Evolutionary conservation across 805 yeast species (phyloP).

Genomic region (Candida corydali): DNA sequence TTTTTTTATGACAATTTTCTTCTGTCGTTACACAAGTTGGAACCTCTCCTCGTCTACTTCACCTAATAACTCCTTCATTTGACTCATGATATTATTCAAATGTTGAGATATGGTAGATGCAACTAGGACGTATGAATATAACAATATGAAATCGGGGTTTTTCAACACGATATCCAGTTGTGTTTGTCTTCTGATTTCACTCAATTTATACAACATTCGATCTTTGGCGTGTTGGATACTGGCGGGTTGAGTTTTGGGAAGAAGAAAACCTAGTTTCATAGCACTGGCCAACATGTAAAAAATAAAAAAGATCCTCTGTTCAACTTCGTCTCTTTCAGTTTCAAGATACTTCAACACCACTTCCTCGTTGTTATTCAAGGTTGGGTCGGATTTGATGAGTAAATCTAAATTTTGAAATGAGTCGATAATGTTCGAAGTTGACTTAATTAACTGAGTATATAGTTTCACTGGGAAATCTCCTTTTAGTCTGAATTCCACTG

Average conservation of each 20-base stretch:
- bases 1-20: too few relatives aligned
- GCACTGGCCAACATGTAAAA: constrained; percentile 80
- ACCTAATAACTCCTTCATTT: constrained; percentile 60
- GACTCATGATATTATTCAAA: constrained; percentile 51
- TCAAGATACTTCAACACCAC: constrained; percentile 51
- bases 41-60: constrained; percentile 60
- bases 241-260: constrained; percentile 67
- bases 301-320: constrained; percentile 66
- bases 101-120: constrained; percentile 65
- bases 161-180: constrained; percentile 27
- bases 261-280: constrained; percentile 67
- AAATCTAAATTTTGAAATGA: constrained; percentile 71
- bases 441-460: constrained; percentile 47
- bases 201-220: constrained; percentile 60
- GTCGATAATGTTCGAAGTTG: constrained; percentile 66
- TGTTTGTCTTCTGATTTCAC: constrained; percentile 46
- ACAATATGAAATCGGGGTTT: constrained; percentile 72
- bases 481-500: constrained; percentile 68
- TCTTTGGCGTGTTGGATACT: constrained; percentile 73
- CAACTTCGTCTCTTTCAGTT: constrained; percentile 62
- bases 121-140: constrained; percentile 72
- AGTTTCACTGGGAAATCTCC: constrained; percentile 61
- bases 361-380: constrained; percentile 48
- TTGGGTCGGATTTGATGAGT: constrained; percentile 60
- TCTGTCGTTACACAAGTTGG: constrained; percentile 31